phyloP scores from a whole-genome alignment of 768 basidiomycete genomes.

The Peribolospora kevripleyi region DNA sequence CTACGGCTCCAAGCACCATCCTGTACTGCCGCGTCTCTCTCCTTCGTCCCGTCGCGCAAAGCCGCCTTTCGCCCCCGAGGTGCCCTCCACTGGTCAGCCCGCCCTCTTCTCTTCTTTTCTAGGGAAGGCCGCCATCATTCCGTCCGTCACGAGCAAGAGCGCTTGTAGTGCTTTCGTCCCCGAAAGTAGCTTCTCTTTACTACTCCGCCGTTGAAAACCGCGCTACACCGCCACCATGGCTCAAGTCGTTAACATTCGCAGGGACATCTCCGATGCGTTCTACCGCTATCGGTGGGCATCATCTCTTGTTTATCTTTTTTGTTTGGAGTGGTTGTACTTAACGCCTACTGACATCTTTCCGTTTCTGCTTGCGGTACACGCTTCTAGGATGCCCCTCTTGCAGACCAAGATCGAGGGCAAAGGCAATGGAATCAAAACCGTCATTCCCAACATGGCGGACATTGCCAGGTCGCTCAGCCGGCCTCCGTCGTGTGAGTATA shows the following conservation, averaged over 20 bases:
- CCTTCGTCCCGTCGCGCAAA: no score
- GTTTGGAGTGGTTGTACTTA: not conserved
- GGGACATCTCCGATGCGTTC: slow-evolving; percentile 90
- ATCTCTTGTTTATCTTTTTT: not conserved
- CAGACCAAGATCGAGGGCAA: slow-evolving; percentile 94
- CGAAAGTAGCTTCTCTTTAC: no score
- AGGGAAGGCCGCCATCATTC: no score
- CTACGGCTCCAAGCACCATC: no score
- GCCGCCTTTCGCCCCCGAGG: no score
- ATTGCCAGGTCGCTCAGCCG: slow-evolving; percentile 84
- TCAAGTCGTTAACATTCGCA: slow-evolving; percentile 63
- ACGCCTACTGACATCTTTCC: slow-evolving; percentile 6
- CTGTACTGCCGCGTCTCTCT: no score
- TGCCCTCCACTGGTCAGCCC: no score
- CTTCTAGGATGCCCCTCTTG: slow-evolving; percentile 66
- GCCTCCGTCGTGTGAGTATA: slow-evolving; percentile 41
- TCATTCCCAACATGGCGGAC: slow-evolving; percentile 94
- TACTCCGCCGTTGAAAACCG: not conserved
- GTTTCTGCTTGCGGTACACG: not conserved
- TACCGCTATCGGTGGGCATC: slow-evolving; percentile 61
- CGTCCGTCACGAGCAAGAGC: no score
- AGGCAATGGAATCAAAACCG: slow-evolving; percentile 98
- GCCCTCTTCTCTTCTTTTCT: no score
- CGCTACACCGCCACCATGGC: slow-evolving; percentile 69
- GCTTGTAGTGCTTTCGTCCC: no score